A percentile compares a stretch with the other conserved stretches of the same genome.
phyloP scores from a whole-genome alignment of 2,329 filamentous ascomycete genomes.

The Zasmidium citrigriseum region DNA sequence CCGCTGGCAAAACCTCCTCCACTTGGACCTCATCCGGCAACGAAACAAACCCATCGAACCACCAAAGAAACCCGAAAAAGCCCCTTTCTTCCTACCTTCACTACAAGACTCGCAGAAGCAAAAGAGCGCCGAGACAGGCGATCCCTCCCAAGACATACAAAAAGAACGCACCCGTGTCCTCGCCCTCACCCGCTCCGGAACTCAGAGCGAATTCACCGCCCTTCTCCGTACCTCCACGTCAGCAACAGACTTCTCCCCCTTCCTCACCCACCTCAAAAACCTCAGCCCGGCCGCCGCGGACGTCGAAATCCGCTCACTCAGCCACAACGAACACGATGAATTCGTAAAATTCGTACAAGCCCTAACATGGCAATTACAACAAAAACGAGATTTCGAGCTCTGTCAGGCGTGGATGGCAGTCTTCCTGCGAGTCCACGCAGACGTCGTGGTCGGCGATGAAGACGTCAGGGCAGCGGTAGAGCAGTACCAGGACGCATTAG shows the following conservation, averaged over 20 bases:
- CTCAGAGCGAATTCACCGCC: slow-evolving; percentile 44
- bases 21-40: slow-evolving; percentile 85
- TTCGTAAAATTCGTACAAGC: slow-evolving; percentile 78
- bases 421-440: slow-evolving; percentile 77
- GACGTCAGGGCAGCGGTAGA: slow-evolving; percentile 60
- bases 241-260: slow-evolving; percentile 63
- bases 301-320: slow-evolving; percentile 82
- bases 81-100: slow-evolving; percentile 89
- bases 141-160: slow-evolving; percentile 30
- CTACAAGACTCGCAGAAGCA: slow-evolving; percentile 43
- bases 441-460: slow-evolving; percentile 54
- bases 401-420: slow-evolving; percentile 98
- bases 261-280: slow-evolving; percentile 77
- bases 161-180: slow-evolving; percentile 36
- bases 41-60: slow-evolving; percentile 93
- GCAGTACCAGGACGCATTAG: slow-evolving; percentile 60
- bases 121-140: slow-evolving; percentile 21
- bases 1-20: slow-evolving; percentile 90
- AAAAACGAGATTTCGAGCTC: slow-evolving; percentile 83
- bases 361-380: slow-evolving; percentile 68
- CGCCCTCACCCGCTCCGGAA: slow-evolving; percentile 22
- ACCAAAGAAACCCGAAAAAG: slow-evolving; percentile 88
- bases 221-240: slow-evolving; percentile 48
- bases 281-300: slow-evolving; percentile 85
- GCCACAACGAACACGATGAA: slow-evolving; percentile 58